Evolutionary conservation across 2,329 filamentous ascomycete species (phyloP).

Genomic region (Apiospora koreana): DNA sequence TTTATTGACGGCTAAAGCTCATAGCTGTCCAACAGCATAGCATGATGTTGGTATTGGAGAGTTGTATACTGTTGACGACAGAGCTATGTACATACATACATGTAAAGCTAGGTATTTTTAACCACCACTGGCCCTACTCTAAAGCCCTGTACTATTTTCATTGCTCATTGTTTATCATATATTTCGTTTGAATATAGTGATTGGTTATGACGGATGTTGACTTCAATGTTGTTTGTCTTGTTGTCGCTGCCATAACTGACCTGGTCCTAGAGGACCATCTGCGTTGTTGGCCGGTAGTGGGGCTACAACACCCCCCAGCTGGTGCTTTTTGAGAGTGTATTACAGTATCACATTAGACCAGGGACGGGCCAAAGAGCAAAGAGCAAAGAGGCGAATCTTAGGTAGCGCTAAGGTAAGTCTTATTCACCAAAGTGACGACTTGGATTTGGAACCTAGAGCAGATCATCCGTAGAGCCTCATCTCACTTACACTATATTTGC

Average conservation of each 20-base stretch:
- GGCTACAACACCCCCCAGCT: neutral
- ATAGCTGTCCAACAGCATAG: neutral
- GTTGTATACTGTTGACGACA: too few relatives aligned
- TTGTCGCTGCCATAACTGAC: neutral
- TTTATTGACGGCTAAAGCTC: neutral
- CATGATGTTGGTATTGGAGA: neutral
- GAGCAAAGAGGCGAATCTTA: neutral
- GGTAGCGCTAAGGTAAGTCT: neutral
- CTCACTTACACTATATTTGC: neutral
- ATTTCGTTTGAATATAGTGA: neutral
- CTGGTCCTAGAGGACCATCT: too few relatives aligned
- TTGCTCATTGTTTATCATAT: neutral
- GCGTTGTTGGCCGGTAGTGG: neutral
- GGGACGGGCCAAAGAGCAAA: too few relatives aligned
- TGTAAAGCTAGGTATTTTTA: neutral
- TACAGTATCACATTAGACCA: too few relatives aligned
- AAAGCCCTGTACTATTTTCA: too few relatives aligned
- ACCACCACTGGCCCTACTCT: too few relatives aligned
- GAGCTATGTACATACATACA: too few relatives aligned
- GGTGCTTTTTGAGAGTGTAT: too few relatives aligned
- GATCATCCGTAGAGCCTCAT: neutral
- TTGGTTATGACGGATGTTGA: neutral
- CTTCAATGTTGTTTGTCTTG: too few relatives aligned
- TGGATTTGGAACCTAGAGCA: neutral
- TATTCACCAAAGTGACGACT: slow-evolving; percentile 7